Conservation (phyloP, 108 stramenopile species). For the Pelagomonas calceolata region DNA sequence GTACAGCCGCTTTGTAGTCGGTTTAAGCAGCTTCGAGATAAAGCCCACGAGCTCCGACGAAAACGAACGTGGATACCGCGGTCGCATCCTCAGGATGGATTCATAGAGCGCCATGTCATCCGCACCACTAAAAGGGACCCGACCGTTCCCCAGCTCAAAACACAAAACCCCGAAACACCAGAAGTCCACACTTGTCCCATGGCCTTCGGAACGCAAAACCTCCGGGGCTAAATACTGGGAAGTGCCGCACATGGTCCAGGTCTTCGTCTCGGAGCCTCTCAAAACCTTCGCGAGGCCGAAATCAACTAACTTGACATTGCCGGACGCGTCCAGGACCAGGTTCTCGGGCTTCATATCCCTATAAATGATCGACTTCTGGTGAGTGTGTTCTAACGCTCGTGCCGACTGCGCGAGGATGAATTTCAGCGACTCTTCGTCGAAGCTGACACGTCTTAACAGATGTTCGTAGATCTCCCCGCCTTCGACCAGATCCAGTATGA, state of each 20-base stretch:
- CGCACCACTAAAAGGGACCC: background rate
- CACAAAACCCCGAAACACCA: slow-evolving; percentile 52
- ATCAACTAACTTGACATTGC: slow-evolving; percentile 25
- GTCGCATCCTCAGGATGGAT: too few species aligned
- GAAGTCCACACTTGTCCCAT: slow-evolving; percentile 51
- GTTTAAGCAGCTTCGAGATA: background rate
- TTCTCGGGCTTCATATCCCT: slow-evolving; percentile 30
- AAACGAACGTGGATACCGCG: too few species aligned
- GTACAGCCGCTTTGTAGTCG: background rate
- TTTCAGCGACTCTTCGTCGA: slow-evolving; percentile 5
- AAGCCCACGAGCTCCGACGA: too few species aligned
- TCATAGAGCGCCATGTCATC: too few species aligned
- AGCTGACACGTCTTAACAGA: slow-evolving; percentile 2
- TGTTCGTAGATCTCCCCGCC: slow-evolving; percentile 28
- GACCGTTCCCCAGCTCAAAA: slow-evolving; percentile 37
- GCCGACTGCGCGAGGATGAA: slow-evolving; percentile 24
- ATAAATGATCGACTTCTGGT: slow-evolving; percentile 24
- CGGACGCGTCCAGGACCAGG: slow-evolving; percentile 17
- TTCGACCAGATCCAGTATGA: slow-evolving; percentile 18
- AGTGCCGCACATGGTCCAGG: slow-evolving; percentile 41
- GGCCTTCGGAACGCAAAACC: slow-evolving; percentile 46
- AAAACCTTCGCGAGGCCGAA: slow-evolving; percentile 24
- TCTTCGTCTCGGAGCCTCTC: slow-evolving; percentile 14
- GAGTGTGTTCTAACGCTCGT: slow-evolving; percentile 15
- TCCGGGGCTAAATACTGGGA: slow-evolving; percentile 62